Conservation (phyloP, 108 stramenopile species). For the Bacterosira constricta region DNA sequence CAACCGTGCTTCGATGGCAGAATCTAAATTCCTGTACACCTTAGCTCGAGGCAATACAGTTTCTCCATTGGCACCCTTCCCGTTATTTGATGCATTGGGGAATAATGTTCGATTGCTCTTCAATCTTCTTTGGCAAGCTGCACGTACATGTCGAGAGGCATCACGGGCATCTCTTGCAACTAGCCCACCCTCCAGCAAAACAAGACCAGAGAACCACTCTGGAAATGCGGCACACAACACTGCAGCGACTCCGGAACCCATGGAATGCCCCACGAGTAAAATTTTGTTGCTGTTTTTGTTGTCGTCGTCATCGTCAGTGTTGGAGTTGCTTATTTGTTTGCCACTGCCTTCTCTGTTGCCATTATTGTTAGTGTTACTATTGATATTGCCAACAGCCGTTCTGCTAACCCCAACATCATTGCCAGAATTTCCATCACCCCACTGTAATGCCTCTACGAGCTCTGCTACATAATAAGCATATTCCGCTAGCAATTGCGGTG, state of each 20-base stretch:
- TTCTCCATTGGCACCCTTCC: background rate
- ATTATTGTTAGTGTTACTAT: background rate
- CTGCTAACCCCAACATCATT: background rate
- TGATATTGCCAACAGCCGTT: slow-evolving; percentile 2
- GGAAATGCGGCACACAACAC: slow-evolving; percentile 71
- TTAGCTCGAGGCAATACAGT: background rate
- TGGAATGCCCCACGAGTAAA: slow-evolving; percentile 70
- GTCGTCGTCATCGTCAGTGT: background rate
- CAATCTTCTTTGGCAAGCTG: slow-evolving; percentile 32
- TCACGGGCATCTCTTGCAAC: slow-evolving; percentile 46
- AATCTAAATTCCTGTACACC: slow-evolving; percentile 42
- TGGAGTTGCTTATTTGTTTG: background rate
- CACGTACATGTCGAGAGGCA: slow-evolving; percentile 54
- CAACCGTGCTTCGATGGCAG: slow-evolving; percentile 57
- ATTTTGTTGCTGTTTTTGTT: slow-evolving; percentile 18
- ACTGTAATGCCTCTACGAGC: slow-evolving; percentile 43
- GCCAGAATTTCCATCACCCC: slow-evolving; percentile 25
- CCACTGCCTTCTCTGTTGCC: background rate
- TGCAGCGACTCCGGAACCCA: slow-evolving; percentile 67
- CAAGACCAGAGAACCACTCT: slow-evolving; percentile 52
- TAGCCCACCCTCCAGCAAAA: slow-evolving; percentile 78
- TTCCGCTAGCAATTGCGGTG: slow-evolving; percentile 60
- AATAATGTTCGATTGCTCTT: slow-evolving; percentile 48
- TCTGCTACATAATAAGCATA: slow-evolving; percentile 63
- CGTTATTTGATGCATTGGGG: background rate